Conservation (phyloP, 2,329 filamentous ascomycete genomes). For the Pseudogymnoascus destructans region DNA sequence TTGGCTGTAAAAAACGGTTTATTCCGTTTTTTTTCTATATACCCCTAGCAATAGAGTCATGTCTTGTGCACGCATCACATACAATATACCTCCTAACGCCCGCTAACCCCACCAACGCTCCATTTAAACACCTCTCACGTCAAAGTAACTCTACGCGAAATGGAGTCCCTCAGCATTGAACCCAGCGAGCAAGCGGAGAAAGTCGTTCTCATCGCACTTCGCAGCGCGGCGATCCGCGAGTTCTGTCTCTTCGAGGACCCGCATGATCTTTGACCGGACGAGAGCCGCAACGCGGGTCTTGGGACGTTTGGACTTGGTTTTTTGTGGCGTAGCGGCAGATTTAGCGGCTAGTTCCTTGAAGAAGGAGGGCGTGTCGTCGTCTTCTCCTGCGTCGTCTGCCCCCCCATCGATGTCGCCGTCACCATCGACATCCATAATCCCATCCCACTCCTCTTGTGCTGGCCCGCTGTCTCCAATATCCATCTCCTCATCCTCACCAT, state of each 20-base stretch:
- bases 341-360: slow-evolving; percentile 51
- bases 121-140: background rate
- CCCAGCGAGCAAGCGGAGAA: slow-evolving; percentile 63
- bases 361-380: slow-evolving; percentile 68
- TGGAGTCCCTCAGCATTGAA: slow-evolving; percentile 92
- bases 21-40: background rate
- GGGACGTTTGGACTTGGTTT: slow-evolving; percentile 57
- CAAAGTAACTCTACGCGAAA: slow-evolving; percentile 45
- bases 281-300: slow-evolving; percentile 70
- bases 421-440: slow-evolving; percentile 38
- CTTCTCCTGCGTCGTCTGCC: slow-evolving; percentile 34
- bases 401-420: slow-evolving; percentile 23
- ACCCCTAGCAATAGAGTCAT: background rate
- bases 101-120: background rate
- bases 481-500: slow-evolving; percentile 33
- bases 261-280: slow-evolving; percentile 75
- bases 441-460: slow-evolving; percentile 37
- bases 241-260: slow-evolving; percentile 69
- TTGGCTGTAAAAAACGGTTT: background rate
- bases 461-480: slow-evolving; percentile 34
- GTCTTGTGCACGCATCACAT: background rate
- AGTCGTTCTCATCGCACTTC: slow-evolving; percentile 87
- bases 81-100: slow-evolving; percentile 1
- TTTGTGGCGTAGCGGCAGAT: slow-evolving; percentile 27
- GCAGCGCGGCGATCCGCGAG: slow-evolving; percentile 70